A percentile compares a stretch with the other conserved stretches of the same genome.
Conservation (phyloP, 257 asterid species). For the Solanum bukasovii region DNA sequence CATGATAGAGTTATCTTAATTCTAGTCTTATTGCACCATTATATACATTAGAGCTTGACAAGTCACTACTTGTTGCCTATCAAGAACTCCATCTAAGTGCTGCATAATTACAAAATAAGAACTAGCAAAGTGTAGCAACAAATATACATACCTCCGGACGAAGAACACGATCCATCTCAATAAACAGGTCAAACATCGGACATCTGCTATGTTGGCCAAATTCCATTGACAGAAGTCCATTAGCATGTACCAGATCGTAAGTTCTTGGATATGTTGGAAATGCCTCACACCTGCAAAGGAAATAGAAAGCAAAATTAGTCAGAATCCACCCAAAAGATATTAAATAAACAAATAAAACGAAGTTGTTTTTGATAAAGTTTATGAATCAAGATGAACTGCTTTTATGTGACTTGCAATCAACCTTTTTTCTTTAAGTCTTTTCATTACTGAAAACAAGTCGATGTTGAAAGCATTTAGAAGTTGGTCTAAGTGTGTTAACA, state of each 20-base stretch:
- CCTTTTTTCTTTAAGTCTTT: background rate
- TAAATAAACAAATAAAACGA: background rate
- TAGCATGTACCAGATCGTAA: constrained; percentile 88
- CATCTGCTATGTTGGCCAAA: constrained; percentile 71
- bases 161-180: constrained; percentile 91
- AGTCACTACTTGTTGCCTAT: background rate
- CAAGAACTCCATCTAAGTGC: background rate
- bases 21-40: background rate
- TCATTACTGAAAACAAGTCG: background rate
- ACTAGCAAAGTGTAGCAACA: background rate
- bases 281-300: constrained; percentile 77
- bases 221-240: constrained; percentile 83
- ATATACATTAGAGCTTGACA: background rate
- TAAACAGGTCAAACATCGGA: constrained; percentile 57
- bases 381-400: background rate
- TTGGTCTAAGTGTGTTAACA: background rate
- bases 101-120: background rate
- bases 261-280: constrained; percentile 97
- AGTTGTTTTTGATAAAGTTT: background rate
- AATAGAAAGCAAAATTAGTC: background rate
- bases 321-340: background rate
- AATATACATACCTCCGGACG: constrained; percentile 80
- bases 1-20: background rate
- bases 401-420: background rate
- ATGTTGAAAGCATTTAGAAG: background rate